phyloP scores from a whole-genome alignment of 139 green algal species.

The Eudorina sp. region DNA sequence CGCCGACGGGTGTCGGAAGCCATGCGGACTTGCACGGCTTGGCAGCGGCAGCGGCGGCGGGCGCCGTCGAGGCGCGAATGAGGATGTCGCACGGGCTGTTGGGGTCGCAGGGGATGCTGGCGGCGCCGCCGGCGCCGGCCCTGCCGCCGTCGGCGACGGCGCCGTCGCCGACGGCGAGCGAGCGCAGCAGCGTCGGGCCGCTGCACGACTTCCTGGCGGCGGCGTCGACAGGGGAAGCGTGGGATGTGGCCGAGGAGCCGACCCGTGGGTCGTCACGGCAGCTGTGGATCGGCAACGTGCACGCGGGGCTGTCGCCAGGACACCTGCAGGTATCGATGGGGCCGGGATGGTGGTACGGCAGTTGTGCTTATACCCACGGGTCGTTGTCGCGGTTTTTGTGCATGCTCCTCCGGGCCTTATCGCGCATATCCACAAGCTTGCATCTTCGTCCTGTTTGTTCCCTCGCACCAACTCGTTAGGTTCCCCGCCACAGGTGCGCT shows the following conservation, averaged over 20 bases:
- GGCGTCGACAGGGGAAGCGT: neutral
- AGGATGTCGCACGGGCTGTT: too few relatives aligned
- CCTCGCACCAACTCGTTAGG: too few relatives aligned
- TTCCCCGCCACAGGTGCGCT: too few relatives aligned
- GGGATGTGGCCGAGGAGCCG: conserved; percentile 34
- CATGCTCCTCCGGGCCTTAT: too few relatives aligned
- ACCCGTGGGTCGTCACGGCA: conserved; percentile 60
- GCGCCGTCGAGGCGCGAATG: neutral
- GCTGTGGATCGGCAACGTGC: conserved; percentile 85
- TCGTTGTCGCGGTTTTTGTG: too few relatives aligned
- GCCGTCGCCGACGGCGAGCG: neutral
- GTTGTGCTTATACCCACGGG: too few relatives aligned
- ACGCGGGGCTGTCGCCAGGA: conserved; percentile 62
- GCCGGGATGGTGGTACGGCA: too few relatives aligned
- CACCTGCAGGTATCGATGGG: conserved; percentile 42
- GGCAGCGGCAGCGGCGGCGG: neutral
- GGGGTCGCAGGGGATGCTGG: neutral
- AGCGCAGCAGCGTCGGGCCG: neutral
- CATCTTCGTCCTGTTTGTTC: too few relatives aligned
- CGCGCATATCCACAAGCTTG: too few relatives aligned
- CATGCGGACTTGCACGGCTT: conserved; percentile 17
- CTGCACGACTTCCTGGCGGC: conserved; percentile 23
- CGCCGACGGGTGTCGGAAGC: neutral
- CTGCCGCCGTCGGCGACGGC: neutral
- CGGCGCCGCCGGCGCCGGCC: neutral